Evolutionary conservation across 1,284 basidiomycete genomes (phyloP), one percentile per base, ranked within the genome.

Genomic region (Boletus hoseneyae): DNA sequence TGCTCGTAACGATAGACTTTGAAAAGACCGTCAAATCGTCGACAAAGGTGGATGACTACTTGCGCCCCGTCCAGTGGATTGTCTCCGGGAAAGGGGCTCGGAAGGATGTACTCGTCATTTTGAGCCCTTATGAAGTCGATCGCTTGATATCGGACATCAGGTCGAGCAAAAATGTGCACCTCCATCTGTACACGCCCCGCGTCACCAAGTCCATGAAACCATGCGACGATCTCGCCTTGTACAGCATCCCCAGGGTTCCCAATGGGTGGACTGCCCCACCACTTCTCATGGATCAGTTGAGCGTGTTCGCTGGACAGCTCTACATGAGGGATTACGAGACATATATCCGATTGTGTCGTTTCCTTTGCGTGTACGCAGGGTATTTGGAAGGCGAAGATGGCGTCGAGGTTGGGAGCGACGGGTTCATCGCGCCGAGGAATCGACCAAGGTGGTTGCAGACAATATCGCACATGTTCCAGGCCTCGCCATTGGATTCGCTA

Each of bases 41-140:
- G 13, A 32, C 33, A n/a, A 48, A 47, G 2, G 6, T 45, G 4
- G 56, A 59, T 30, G 66, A 72, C 21, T 77, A 71, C 50, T 52
- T 74, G 35, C 71, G 72, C n/a, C 71, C 74, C 0, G 68, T 77
- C 15, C 65, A 73, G 38, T 76, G 78, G 78, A 58, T 79, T 25
- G 35, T 74, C 15, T 70, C 73, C 0, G 50, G 49, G n/a, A 56
- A 37, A 27, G 41, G 13, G 1, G 32, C 10, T 23, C 12, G 23
- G 1, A 39, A 38, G 4, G 40, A 45, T 0, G 50, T 60, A 2
- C 54, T 75, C 0, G 66, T 81, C 25, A 52, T 72, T 15, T 44
- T 78, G 43, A 80, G 79, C 52, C 75, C 78, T 0, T 69, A 59
- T 45, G 78, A 80, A 50, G 74, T 58, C 36, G 68, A 79, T 41